A percentile compares a stretch with the other conserved stretches of the same genome.
These are phyloP conservation scores for Aspergillus biplanus DNA, from an alignment of 495 filamentous ascomycete species.

Conservation along the genomic window DNA sequence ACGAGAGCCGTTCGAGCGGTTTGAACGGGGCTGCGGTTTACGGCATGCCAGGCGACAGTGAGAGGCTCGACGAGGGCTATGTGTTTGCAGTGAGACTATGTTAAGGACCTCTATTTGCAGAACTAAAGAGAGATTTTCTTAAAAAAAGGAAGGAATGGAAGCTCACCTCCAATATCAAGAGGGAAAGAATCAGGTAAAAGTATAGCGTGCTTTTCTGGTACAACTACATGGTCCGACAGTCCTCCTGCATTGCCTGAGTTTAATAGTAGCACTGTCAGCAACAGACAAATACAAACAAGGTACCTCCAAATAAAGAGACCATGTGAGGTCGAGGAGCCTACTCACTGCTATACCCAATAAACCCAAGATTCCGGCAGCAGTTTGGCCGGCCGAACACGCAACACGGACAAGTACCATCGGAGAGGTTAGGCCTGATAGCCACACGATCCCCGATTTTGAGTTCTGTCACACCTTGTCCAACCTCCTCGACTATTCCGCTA, in stretches of 20 bases:
- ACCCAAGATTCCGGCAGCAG: conserved; percentile 61
- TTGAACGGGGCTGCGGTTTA: conserved; percentile 52
- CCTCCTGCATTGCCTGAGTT: conserved; percentile 48
- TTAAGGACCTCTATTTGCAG: too few species aligned
- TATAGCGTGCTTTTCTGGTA: conserved; percentile 37
- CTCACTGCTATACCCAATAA: conserved; percentile 60
- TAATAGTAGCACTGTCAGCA: neutral
- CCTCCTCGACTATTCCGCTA: conserved; percentile 59
- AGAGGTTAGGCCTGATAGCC: conserved; percentile 61
- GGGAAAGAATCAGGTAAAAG: conserved; percentile 30
- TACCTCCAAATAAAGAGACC: neutral
- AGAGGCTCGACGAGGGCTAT: conserved; percentile 63
- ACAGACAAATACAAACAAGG: neutral
- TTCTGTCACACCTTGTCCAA: conserved; percentile 54
- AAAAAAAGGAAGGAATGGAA: neutral
- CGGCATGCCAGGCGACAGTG: conserved; percentile 67
- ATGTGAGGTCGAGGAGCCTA: neutral
- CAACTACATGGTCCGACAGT: conserved; percentile 57
- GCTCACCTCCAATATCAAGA: conserved; percentile 34
- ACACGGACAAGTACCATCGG: conserved; percentile 57
- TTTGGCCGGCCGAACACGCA: conserved; percentile 56
- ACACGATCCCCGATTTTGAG: conserved; percentile 60
- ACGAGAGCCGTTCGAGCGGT: conserved; percentile 52
- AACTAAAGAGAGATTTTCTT: neutral
- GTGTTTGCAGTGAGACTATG: conserved; percentile 7